Base-by-base conservation (phyloP, 306 rosid species). In the Chamaecrista fasciculata region DNA sequence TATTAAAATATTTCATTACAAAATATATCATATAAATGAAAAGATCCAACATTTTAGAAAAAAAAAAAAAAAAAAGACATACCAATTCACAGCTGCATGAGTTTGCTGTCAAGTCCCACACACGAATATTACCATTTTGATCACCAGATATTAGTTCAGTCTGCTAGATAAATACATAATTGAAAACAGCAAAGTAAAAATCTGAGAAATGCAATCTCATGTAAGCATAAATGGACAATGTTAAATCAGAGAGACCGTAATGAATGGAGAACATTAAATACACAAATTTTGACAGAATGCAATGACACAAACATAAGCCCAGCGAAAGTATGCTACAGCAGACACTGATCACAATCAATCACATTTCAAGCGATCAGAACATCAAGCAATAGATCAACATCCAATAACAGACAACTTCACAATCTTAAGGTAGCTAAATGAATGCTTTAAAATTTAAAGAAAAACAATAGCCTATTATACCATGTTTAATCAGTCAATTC, bases 31-130 rank as follows among this genome's bases (percentile, higher is more conserved):
- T 10, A 34, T 28, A 5, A 51, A 25, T 11, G 34, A 62, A 48
- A 21, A 16, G 18, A 44, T 14, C 62, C 28, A 71, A 64, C 59
- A 64, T 44, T 66, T 62, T 50, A 21, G 12, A 51, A 51, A 36
- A 48, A 7, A 55, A 59, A 44, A 52, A 20, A 75, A 48, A 59
- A 46, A 52, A 25, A 75, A 29, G 10, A 26, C 31, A 34, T 91
- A 95, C 99, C 97, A 95, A 66, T 85, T 95, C 99, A 51, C 99
- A 95, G 79, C 99, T 91, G 84, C 99, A 95, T 49, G 97, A 91
- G 76, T 95, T 95, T 62, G 97, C 99, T 15, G 99, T 95, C 87
- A 95, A 87, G 78, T 95, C 99, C 99, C 99, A 95, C 63, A 95
- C 99, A 66, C 97, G 96, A 53, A 95, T 95, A 49, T 95, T 95